phyloP scores from a whole-genome alignment of 495 filamentous ascomycete genomes.

The Xylaria longipes region DNA sequence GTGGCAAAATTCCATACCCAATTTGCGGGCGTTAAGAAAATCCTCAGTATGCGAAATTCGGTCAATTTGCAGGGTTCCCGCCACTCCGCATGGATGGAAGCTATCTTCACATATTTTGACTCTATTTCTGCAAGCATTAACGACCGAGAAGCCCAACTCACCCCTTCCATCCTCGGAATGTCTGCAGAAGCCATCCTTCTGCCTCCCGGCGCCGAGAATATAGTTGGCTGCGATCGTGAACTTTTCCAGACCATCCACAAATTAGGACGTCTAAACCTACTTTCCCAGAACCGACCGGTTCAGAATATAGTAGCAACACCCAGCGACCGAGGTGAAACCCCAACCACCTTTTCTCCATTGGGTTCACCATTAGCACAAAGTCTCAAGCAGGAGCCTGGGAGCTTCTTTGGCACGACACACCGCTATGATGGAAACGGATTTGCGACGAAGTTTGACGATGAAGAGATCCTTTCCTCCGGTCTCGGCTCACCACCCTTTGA shows the following conservation, averaged over 20 bases:
- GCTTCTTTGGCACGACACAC: constrained; percentile 39
- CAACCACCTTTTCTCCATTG: constrained; percentile 42
- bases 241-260: constrained; percentile 80
- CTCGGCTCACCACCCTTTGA: constrained; percentile 51
- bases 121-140: constrained; percentile 93
- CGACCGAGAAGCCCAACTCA: constrained; percentile 88
- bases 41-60: constrained; percentile 79
- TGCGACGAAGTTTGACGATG: constrained; percentile 55
- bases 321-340: constrained; percentile 34
- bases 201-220: constrained; percentile 67
- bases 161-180: constrained; percentile 65
- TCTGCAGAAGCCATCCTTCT: constrained; percentile 74
- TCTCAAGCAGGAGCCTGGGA: constrained; percentile 53
- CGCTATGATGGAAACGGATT: constrained; percentile 72
- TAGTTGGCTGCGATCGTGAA: constrained; percentile 84
- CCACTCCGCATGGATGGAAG: constrained; percentile 82
- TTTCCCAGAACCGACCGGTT: constrained; percentile 76
- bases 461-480: constrained; percentile 44
- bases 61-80: constrained; percentile 71
- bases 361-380: constrained; percentile 52
- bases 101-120: constrained; percentile 96
- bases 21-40: constrained; percentile 92
- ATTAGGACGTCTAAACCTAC: constrained; percentile 84
- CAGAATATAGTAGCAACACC: constrained; percentile 42
- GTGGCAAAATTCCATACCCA: constrained; percentile 92